A percentile compares a stretch with the other conserved stretches of the same genome.
phyloP scores from a whole-genome alignment of 768 basidiomycete genomes.

The Serendipita sp. region DNA sequence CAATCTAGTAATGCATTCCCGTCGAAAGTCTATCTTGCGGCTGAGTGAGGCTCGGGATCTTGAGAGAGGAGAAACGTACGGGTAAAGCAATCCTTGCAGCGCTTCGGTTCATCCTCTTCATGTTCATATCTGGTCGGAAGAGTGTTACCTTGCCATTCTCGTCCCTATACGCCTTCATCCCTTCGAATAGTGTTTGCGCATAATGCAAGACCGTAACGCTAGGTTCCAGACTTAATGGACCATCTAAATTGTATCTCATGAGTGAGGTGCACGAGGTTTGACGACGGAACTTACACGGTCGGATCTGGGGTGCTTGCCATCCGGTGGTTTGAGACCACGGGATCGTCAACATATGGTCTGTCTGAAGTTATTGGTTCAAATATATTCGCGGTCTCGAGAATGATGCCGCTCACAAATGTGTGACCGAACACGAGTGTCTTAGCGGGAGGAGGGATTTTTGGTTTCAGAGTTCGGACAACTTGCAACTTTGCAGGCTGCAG shows the following conservation, averaged over 20 bases:
- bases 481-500: slow-evolving; percentile 38
- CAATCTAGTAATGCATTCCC: slow-evolving; percentile 57
- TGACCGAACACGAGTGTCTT: slow-evolving; percentile 67
- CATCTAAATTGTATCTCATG: slow-evolving; percentile 30
- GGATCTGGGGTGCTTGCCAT: slow-evolving; percentile 44
- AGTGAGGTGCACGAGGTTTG: neutral
- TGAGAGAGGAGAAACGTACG: slow-evolving; percentile 26
- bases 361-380: slow-evolving; percentile 20
- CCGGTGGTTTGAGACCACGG: slow-evolving; percentile 60
- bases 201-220: slow-evolving; percentile 82
- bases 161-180: slow-evolving; percentile 85
- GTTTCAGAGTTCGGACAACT: slow-evolving; percentile 32
- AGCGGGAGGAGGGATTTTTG: slow-evolving; percentile 46
- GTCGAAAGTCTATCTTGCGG: slow-evolving; percentile 47
- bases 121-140: slow-evolving; percentile 95
- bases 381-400: neutral
- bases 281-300: neutral
- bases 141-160: slow-evolving; percentile 56
- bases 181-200: slow-evolving; percentile 82
- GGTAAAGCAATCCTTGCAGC: slow-evolving; percentile 65
- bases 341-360: slow-evolving; percentile 73
- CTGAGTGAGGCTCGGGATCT: neutral
- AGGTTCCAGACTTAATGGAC: slow-evolving; percentile 57
- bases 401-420: slow-evolving; percentile 42
- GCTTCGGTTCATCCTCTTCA: slow-evolving; percentile 85